phyloP scores from a whole-genome alignment of 2,329 filamentous ascomycete species.

The Pseudonectria buxi region DNA sequence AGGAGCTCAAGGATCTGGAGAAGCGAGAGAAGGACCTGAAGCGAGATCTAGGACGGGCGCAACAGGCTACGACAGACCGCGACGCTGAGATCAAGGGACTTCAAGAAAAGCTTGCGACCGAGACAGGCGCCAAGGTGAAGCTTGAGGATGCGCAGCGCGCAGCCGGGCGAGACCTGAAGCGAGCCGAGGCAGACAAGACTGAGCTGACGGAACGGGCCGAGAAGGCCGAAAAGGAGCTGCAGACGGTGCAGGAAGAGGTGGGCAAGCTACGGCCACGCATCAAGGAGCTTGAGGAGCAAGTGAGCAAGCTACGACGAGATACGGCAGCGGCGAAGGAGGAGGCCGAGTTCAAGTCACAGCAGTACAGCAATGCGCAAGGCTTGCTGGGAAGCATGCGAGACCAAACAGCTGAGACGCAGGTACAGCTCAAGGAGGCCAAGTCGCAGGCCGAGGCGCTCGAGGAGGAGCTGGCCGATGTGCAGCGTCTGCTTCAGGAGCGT shows the following conservation, averaged over 20 bases:
- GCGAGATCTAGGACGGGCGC: conserved; percentile 63
- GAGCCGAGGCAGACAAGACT: conserved; percentile 70
- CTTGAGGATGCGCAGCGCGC: conserved; percentile 74
- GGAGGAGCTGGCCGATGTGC: conserved; percentile 85
- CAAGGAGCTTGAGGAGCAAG: conserved; percentile 66
- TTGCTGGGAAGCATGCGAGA: conserved; percentile 89
- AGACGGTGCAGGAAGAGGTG: conserved; percentile 66
- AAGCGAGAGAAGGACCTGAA: conserved; percentile 75
- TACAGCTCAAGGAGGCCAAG: conserved; percentile 85
- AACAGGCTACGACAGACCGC: conserved; percentile 64
- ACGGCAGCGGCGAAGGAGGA: conserved; percentile 67
- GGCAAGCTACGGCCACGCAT: conserved; percentile 55
- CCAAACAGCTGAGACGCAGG: conserved; percentile 78
- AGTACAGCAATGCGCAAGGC: conserved; percentile 79
- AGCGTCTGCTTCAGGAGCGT: conserved; percentile 77
- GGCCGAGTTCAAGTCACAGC: conserved; percentile 72
- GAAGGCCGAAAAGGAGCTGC: conserved; percentile 62
- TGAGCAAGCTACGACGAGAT: conserved; percentile 61
- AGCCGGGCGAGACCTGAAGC: conserved; percentile 69
- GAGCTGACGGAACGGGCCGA: conserved; percentile 70
- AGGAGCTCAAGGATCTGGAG: conserved; percentile 69
- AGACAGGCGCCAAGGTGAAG: conserved; percentile 62
- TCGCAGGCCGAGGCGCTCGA: conserved; percentile 79
- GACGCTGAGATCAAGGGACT: conserved; percentile 72
- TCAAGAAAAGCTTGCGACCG: conserved; percentile 70